Evolutionary conservation across 495 filamentous ascomycete species (phyloP).

Genomic region (Staphylotrichum tortipilum): DNA sequence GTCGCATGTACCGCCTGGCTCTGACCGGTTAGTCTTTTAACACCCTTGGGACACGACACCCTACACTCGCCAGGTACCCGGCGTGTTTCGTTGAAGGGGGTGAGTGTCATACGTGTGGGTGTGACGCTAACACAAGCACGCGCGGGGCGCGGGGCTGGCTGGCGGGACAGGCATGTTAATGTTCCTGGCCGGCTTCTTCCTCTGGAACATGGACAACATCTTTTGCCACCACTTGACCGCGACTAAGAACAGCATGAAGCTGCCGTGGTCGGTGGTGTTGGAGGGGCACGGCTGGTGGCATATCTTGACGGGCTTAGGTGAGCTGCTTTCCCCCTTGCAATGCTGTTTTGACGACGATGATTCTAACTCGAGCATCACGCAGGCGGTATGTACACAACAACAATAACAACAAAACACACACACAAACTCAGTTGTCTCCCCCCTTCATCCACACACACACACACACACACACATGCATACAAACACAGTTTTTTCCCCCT

Average conservation of each 20-base stretch:
- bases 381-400: slow-evolving; percentile 38
- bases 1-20: slow-evolving; percentile 55
- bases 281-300: slow-evolving; percentile 99
- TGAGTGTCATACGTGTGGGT: too few relatives aligned
- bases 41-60: too few relatives aligned
- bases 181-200: slow-evolving; percentile 74
- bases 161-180: slow-evolving; percentile 61
- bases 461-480: too few relatives aligned
- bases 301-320: slow-evolving; percentile 37
- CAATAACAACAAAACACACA: too few relatives aligned
- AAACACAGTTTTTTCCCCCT: too few relatives aligned
- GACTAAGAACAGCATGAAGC: slow-evolving; percentile 63
- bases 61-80: neutral
- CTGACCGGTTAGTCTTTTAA: slow-evolving; percentile 35
- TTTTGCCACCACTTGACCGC: slow-evolving; percentile 64
- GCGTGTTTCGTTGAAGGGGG: neutral
- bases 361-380: slow-evolving; percentile 13
- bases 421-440: too few relatives aligned
- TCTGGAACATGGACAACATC: slow-evolving; percentile 82
- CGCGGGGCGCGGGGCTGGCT: too few relatives aligned
- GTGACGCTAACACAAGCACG: too few relatives aligned
- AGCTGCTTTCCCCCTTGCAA: neutral
- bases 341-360: neutral
- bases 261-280: slow-evolving; percentile 85
- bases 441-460: too few relatives aligned